phyloP scores from a whole-genome alignment of 129 eudicot species.

The Centrapalus pauciflorus region DNA sequence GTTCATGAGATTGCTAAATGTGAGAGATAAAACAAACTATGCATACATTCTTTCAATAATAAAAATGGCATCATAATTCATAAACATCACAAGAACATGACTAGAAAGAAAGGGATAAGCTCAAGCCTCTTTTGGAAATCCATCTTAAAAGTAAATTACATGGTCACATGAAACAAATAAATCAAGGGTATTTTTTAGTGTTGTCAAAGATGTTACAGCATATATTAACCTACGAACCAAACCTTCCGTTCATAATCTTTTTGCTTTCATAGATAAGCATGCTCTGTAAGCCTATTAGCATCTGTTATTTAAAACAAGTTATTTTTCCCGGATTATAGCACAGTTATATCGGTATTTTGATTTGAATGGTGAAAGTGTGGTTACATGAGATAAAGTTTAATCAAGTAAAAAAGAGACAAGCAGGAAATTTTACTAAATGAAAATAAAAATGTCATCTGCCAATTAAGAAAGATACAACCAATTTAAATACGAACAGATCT shows the following conservation, averaged over 20 bases:
- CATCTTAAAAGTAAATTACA: not conserved
- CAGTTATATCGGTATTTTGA: not conserved
- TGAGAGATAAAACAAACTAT: not conserved
- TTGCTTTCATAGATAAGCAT: not conserved
- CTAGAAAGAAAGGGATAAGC: not conserved
- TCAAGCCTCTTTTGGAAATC: not conserved
- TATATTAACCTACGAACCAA: not conserved
- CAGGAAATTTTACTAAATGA: not conserved
- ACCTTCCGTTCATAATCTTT: not conserved
- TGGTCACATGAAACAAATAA: not conserved
- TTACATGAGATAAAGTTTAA: not conserved
- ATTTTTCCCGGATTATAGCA: not conserved
- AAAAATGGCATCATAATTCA: not conserved
- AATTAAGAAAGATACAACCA: slow-evolving; percentile 1
- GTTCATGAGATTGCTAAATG: not conserved
- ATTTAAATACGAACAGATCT: not conserved
- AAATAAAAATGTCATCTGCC: not conserved
- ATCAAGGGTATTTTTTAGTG: not conserved
- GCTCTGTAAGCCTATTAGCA: not conserved
- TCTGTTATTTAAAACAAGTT: not conserved
- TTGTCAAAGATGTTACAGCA: not conserved
- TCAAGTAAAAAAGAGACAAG: not conserved
- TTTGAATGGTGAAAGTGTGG: not conserved
- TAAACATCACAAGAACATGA: not conserved
- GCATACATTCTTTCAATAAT: not conserved